These are phyloP conservation scores for Phoma sp. DNA, from an alignment of 2,329 filamentous ascomycete genomes.

Conservation along the genomic window DNA sequence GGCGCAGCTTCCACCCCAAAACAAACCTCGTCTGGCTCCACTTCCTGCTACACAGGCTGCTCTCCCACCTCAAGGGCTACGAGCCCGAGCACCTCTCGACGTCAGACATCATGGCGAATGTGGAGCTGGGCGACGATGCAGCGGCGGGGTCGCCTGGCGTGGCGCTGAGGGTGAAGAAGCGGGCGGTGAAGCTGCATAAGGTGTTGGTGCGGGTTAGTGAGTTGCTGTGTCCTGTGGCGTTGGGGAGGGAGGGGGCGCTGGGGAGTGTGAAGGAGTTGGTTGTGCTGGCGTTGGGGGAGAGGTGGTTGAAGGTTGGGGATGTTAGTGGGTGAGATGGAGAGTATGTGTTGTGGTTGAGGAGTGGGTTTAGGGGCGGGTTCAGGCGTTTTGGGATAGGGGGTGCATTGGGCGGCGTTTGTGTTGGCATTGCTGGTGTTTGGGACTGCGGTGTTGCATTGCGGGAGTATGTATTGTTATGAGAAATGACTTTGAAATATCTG, in stretches of 20 bases:
- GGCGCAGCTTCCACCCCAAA: constrained; percentile 62
- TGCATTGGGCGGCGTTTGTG: no score
- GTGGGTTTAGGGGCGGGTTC: neutral
- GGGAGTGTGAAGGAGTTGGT: constrained; percentile 44
- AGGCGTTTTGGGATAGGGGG: no score
- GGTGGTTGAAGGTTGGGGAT: constrained; percentile 45
- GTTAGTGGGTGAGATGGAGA: constrained; percentile 20
- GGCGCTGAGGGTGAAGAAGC: constrained; percentile 36
- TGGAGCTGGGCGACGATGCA: constrained; percentile 13
- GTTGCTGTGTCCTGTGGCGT: constrained; percentile 48
- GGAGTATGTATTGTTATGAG: no score
- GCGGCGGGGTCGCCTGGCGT: constrained; percentile 12
- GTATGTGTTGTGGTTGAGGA: neutral
- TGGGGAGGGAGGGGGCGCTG: constrained; percentile 30
- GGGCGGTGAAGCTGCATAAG: constrained; percentile 47
- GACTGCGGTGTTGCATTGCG: no score
- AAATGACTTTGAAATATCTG: no score
- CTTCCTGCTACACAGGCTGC: constrained; percentile 63
- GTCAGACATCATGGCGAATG: constrained; percentile 21
- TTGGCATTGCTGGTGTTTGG: no score
- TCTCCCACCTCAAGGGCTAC: constrained; percentile 47
- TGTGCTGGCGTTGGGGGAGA: constrained; percentile 39
- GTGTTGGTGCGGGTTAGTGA: constrained; percentile 45
- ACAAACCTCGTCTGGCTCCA: constrained; percentile 70
- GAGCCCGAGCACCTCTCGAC: constrained; percentile 28